These are phyloP conservation scores for Colletotrichum eleusines DNA, from an alignment of 2,329 filamentous ascomycete species.

Conservation along the genomic window DNA sequence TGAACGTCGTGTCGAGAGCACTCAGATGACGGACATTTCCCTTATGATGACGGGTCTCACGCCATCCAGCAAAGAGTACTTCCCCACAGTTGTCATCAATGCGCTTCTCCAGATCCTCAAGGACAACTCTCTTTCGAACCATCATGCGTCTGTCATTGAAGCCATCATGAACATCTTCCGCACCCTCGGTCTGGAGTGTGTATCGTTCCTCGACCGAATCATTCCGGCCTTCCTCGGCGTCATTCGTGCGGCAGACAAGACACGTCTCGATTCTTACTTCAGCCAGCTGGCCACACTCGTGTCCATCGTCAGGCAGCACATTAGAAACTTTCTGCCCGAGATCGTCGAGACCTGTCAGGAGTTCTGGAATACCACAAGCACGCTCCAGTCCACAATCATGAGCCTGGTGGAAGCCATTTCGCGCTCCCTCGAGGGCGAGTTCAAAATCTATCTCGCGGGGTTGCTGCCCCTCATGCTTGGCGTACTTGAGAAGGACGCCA, in stretches of 20 bases:
- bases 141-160: constrained; percentile 94
- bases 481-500: constrained; percentile 87
- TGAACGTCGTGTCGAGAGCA: constrained; percentile 73
- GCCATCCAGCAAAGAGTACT: constrained; percentile 98
- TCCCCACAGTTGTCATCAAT: constrained; percentile 97
- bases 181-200: constrained; percentile 94
- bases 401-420: constrained; percentile 94
- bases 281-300: constrained; percentile 95
- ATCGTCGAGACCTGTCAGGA: constrained; percentile 90
- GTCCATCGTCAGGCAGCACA: constrained; percentile 95
- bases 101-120: constrained; percentile 92
- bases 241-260: constrained; percentile 82
- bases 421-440: constrained; percentile 93
- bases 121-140: constrained; percentile 88
- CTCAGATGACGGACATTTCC: constrained; percentile 88
- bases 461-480: constrained; percentile 94
- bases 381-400: constrained; percentile 90
- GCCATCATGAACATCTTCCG: constrained; percentile 99
- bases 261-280: constrained; percentile 93
- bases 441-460: constrained; percentile 93
- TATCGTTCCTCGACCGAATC: constrained; percentile 93
- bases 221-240: constrained; percentile 94
- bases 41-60: constrained; percentile 98
- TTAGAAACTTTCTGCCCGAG: constrained; percentile 87
- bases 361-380: constrained; percentile 86